Conservation (phyloP, 2,329 filamentous ascomycete species). For the Capronia epimyces region DNA sequence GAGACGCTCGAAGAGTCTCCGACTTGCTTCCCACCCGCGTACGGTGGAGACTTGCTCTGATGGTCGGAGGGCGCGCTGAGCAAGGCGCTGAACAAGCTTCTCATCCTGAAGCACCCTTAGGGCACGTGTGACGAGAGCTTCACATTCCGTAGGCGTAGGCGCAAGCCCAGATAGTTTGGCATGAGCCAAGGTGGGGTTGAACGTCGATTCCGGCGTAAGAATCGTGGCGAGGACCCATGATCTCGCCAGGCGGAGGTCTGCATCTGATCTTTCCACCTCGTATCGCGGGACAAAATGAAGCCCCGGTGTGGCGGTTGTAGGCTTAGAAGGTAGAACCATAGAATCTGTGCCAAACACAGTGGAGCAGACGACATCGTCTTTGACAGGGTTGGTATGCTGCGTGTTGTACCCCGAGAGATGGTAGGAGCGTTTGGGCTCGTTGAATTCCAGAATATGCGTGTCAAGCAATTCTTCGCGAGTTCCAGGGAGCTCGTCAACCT, state of each 20-base stretch:
- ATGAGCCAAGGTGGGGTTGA: constrained; percentile 36
- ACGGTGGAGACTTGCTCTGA: constrained; percentile 30
- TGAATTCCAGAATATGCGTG: constrained; percentile 39
- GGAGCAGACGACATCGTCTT: constrained; percentile 34
- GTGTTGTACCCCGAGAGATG: constrained; percentile 35
- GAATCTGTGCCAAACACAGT: constrained; percentile 34
- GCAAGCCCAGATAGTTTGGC: constrained; percentile 29
- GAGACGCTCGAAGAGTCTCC: constrained; percentile 39
- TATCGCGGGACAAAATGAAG: constrained; percentile 8
- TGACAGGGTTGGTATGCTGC: constrained; percentile 33
- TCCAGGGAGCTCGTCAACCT: constrained; percentile 40
- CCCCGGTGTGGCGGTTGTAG: neutral
- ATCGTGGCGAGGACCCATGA: constrained; percentile 47
- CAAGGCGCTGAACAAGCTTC: constrained; percentile 19
- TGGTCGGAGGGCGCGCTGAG: constrained; percentile 32
- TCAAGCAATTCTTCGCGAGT: constrained; percentile 39
- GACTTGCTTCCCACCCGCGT: constrained; percentile 16
- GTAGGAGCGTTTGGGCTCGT: constrained; percentile 32
- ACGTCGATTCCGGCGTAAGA: constrained; percentile 40
- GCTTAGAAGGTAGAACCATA: constrained; percentile 1
- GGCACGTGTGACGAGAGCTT: constrained; percentile 36
- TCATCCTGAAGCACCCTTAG: constrained; percentile 37
- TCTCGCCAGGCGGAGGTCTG: constrained; percentile 33
- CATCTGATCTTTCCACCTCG: constrained; percentile 9
- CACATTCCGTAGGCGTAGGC: constrained; percentile 14